Conservation (phyloP, 2,329 filamentous ascomycete species). For the Lasiodiplodia sp. region DNA sequence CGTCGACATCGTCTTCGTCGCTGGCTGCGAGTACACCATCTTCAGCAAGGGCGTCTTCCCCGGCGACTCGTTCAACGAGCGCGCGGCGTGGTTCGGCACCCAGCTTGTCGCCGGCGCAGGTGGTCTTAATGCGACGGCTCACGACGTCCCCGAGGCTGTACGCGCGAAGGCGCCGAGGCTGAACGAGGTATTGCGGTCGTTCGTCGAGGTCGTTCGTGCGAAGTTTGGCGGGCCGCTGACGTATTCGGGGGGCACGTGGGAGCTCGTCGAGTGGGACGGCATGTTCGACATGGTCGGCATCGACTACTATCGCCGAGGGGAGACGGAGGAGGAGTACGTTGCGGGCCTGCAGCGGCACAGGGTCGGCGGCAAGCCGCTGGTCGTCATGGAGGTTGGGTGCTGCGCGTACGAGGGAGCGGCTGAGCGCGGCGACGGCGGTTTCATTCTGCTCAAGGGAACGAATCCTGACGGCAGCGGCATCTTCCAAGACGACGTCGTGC, state of each 20-base stretch:
- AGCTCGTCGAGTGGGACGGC: background rate
- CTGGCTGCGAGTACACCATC: background rate
- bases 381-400: background rate
- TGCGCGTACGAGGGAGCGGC: conserved; percentile 1
- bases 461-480: conserved; percentile 5
- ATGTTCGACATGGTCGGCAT: background rate
- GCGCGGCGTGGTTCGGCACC: background rate
- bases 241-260: background rate
- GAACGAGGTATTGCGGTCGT: background rate
- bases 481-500: background rate
- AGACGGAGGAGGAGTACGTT: background rate
- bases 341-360: background rate
- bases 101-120: background rate
- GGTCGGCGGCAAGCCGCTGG: background rate
- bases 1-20: background rate
- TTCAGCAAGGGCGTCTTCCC: conserved; percentile 1
- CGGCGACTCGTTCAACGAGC: background rate
- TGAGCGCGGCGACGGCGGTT: background rate
- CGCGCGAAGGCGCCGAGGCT: background rate
- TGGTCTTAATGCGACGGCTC: background rate
- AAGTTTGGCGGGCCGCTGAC: background rate
- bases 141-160: background rate
- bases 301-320: conserved; percentile 1
- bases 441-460: background rate
- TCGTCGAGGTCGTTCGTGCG: background rate